Conservation (phyloP, 176 grass and related monocot species). For the Hordeum vulgare region DNA sequence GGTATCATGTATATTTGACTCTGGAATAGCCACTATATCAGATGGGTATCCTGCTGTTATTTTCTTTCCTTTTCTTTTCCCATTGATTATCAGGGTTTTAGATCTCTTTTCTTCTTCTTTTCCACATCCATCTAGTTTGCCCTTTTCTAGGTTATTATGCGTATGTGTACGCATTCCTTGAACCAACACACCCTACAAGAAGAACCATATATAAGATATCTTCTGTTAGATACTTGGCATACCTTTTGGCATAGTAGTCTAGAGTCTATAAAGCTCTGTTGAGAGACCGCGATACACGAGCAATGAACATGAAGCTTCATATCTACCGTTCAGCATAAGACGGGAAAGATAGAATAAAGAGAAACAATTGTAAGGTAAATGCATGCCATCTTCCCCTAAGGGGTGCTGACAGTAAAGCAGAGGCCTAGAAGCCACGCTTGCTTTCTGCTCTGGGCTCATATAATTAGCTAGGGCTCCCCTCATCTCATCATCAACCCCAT, state of each 20-base stretch:
- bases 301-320: slow-evolving; percentile 4
- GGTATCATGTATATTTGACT: not conserved
- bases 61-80: not conserved
- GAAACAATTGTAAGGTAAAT: not conserved
- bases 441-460: not conserved
- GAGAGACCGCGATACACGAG: not conserved
- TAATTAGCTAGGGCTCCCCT: not conserved
- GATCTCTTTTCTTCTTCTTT: not conserved
- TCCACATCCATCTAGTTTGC: not conserved
- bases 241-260: slow-evolving; percentile 19
- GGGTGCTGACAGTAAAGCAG: slow-evolving; percentile 22
- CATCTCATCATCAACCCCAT: not conserved
- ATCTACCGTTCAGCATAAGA: not conserved
- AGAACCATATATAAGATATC: slow-evolving; percentile 12
- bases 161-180: not conserved
- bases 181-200: not conserved
- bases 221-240: not conserved
- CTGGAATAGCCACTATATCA: too few species aligned
- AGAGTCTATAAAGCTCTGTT: slow-evolving; percentile 12
- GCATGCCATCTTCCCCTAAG: not conserved
- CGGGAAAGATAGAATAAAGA: not conserved
- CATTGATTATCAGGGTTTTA: not conserved
- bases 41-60: too few species aligned
- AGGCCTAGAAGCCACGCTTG: slow-evolving; percentile 35
- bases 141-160: too few species aligned